Evolutionary conservation across 2,329 filamentous ascomycete genomes (phyloP).

Genomic region (Microcera coccophila): DNA sequence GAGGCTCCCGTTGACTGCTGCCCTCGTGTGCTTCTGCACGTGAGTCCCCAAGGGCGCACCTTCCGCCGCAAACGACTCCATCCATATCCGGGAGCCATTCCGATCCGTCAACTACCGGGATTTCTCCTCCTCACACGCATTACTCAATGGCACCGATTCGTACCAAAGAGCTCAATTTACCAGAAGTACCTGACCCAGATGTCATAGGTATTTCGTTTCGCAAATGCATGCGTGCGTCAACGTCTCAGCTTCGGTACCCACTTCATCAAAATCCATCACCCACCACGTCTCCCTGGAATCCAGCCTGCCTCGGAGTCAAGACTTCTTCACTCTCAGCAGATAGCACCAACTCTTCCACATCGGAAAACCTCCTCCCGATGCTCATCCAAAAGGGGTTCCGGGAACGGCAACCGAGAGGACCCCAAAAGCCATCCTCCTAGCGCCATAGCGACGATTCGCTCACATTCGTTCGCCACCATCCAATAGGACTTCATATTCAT

Average conservation of each 20-base stretch:
- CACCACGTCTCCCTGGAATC: not conserved
- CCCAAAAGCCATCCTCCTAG: constrained; percentile 12
- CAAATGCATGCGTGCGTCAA: too few relatives aligned
- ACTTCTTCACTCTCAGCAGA: not conserved
- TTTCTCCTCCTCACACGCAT: not conserved
- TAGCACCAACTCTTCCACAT: not conserved
- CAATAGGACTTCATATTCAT: constrained; percentile 23
- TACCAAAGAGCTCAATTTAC: not conserved
- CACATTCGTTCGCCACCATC: constrained; percentile 17
- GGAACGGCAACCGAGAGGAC: not conserved
- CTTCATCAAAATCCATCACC: not conserved
- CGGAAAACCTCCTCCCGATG: not conserved
- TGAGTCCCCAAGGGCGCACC: not conserved
- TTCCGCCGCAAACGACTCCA: not conserved
- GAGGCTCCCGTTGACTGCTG: not conserved
- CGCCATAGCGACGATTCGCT: constrained; percentile 24
- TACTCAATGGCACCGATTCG: not conserved
- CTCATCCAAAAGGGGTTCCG: constrained; percentile 2
- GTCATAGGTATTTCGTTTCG: not conserved
- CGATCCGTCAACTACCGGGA: not conserved
- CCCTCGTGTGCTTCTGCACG: not conserved
- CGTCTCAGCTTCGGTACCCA: too few relatives aligned
- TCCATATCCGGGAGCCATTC: not conserved
- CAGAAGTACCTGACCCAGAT: too few relatives aligned
- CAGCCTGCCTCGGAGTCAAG: not conserved